phyloP scores from a whole-genome alignment of 768 basidiomycete species.

The Pleurotus platypus region DNA sequence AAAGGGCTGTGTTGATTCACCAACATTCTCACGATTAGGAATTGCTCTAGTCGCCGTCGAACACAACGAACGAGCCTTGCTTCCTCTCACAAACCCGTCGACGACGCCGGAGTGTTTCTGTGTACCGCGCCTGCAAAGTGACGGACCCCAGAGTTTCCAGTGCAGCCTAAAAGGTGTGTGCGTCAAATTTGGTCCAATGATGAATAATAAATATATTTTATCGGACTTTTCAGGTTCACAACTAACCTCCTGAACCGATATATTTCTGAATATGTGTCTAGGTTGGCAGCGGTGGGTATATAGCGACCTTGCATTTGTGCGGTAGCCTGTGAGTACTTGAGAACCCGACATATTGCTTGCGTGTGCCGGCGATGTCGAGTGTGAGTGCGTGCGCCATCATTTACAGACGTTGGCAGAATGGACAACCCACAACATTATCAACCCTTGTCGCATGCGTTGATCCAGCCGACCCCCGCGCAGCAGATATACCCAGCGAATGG shows the following conservation, averaged over 20 bases:
- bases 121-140: neutral
- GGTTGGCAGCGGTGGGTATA: neutral
- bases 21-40: constrained; percentile 7
- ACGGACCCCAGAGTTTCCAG: neutral
- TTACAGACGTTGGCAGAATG: constrained; percentile 24
- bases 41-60: constrained; percentile 7
- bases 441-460: constrained; percentile 74
- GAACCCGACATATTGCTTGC: neutral
- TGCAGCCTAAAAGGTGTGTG: neutral
- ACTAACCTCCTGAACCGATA: constrained; percentile 4
- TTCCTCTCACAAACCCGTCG: neutral
- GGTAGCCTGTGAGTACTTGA: constrained; percentile 1
- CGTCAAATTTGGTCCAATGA: constrained; percentile 1
- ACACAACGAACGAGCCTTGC: constrained; percentile 1
- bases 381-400: constrained; percentile 1
- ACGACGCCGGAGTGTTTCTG: neutral
- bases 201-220: constrained; percentile 9
- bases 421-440: constrained; percentile 81
- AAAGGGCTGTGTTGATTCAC: constrained; percentile 8
- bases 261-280: neutral
- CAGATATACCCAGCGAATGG: constrained; percentile 20
- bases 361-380: neutral
- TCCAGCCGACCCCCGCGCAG: constrained; percentile 45
- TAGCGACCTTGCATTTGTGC: constrained; percentile 9
- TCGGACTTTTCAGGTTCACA: constrained; percentile 9